Conservation (phyloP, 306 rosid genomes). For the Medicago arabica region DNA sequence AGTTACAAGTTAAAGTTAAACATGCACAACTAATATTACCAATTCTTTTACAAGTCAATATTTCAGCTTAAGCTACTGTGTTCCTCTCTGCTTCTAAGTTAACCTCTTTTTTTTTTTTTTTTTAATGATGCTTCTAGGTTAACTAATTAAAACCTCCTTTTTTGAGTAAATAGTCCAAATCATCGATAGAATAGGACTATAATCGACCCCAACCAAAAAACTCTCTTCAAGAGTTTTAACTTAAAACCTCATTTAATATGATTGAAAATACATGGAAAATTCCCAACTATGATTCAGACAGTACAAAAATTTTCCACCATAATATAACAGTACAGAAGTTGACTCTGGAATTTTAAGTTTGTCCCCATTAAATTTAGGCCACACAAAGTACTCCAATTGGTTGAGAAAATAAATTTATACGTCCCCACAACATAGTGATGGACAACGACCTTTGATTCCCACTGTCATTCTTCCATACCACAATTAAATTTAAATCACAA, state of each 20-base stretch:
- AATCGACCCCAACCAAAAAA: background rate
- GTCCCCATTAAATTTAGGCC: background rate
- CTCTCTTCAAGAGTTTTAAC: background rate
- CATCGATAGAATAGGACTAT: no score
- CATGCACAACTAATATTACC: no score
- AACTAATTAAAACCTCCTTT: no score
- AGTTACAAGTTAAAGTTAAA: no score
- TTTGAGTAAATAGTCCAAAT: no score
- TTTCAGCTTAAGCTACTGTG: no score
- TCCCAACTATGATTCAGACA: no score
- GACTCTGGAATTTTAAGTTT: background rate
- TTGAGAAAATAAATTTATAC: constrained; percentile 12
- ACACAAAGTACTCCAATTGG: background rate
- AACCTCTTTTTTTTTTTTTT: no score
- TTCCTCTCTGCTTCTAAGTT: no score
- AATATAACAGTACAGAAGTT: background rate
- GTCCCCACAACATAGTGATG: background rate
- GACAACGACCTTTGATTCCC: constrained; percentile 9
- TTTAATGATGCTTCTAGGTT: no score
- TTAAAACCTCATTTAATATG: background rate
- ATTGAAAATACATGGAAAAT: no score
- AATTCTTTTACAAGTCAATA: no score
- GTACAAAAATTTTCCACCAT: background rate
- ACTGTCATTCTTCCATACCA: background rate
- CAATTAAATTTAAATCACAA: background rate